phyloP scores from a whole-genome alignment of 2,329 filamentous ascomycete genomes.

The Alternaria arborescens region DNA sequence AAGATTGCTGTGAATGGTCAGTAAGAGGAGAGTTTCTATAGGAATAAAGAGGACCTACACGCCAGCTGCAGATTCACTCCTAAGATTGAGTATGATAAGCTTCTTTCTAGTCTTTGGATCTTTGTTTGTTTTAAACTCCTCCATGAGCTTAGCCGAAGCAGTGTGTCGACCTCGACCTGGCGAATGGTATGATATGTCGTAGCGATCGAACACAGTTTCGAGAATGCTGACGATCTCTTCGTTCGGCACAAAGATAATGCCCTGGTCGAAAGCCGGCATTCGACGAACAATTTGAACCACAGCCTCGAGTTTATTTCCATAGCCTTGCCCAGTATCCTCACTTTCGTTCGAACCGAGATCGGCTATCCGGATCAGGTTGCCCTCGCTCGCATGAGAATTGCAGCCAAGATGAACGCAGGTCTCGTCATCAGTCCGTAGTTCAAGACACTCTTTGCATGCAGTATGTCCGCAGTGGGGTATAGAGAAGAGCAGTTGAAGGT shows the following conservation, averaged over 20 bases:
- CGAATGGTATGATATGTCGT: slow-evolving; percentile 28
- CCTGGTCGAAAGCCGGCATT: slow-evolving; percentile 53
- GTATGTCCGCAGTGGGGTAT: slow-evolving; percentile 40
- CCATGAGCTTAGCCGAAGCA: slow-evolving; percentile 27
- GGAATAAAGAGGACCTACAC: slow-evolving; percentile 55
- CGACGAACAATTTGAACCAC: slow-evolving; percentile 43
- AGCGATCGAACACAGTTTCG: slow-evolving; percentile 25
- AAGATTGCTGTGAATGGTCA: slow-evolving; percentile 60
- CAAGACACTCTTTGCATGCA: slow-evolving; percentile 35
- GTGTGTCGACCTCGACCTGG: slow-evolving; percentile 18
- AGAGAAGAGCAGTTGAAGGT: slow-evolving; percentile 23
- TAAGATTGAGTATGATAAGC: slow-evolving; percentile 66
- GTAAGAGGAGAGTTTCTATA: neutral
- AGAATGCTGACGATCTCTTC: slow-evolving; percentile 28
- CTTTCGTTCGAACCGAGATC: slow-evolving; percentile 27
- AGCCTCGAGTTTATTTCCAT: slow-evolving; percentile 37
- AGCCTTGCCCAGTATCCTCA: slow-evolving; percentile 36
- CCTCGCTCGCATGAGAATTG: slow-evolving; percentile 22
- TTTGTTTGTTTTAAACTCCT: slow-evolving; percentile 41
- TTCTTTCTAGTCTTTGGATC: slow-evolving; percentile 46
- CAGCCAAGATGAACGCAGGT: slow-evolving; percentile 34
- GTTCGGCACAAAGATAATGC: slow-evolving; percentile 38
- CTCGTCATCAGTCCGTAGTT: slow-evolving; percentile 29
- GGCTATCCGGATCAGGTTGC: slow-evolving; percentile 32
- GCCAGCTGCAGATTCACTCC: slow-evolving; percentile 66